A percentile compares a stretch with the other conserved stretches of the same genome.
These are phyloP conservation scores for Phytophthora brassicae DNA, from an alignment of 352 stramenopile species.

Conservation along the genomic window DNA sequence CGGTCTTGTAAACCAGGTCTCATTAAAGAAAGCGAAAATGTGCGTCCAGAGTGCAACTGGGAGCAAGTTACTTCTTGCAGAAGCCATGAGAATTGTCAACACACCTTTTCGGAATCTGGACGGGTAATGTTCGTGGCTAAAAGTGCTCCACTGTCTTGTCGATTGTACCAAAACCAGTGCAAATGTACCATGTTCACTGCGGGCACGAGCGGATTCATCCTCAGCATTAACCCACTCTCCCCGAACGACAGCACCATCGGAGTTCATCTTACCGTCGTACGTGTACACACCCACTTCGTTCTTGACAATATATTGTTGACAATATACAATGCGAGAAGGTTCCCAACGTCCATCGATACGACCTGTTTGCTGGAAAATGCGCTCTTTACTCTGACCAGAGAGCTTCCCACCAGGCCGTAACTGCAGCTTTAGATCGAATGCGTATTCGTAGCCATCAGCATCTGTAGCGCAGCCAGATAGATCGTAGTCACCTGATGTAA, in stretches of 20 bases:
- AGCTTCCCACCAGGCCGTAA: slow-evolving; percentile 41
- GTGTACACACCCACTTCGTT: slow-evolving; percentile 56
- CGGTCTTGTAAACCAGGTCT: slow-evolving; percentile 47
- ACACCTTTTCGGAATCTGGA: slow-evolving; percentile 39
- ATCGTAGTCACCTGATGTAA: slow-evolving; percentile 58
- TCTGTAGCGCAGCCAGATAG: slow-evolving; percentile 66
- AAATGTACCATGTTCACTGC: slow-evolving; percentile 61
- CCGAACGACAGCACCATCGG: slow-evolving; percentile 43
- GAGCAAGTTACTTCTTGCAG: slow-evolving; percentile 39
- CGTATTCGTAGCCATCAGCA: slow-evolving; percentile 74
- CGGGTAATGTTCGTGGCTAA: slow-evolving; percentile 51
- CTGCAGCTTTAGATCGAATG: slow-evolving; percentile 53
- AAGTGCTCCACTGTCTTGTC: slow-evolving; percentile 45
- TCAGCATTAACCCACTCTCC: slow-evolving; percentile 58
- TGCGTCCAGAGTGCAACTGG: slow-evolving; percentile 50
- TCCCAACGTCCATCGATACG: slow-evolving; percentile 47
- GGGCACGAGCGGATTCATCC: slow-evolving; percentile 20
- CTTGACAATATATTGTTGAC: slow-evolving; percentile 66
- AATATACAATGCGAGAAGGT: slow-evolving; percentile 36
- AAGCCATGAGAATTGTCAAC: slow-evolving; percentile 49
- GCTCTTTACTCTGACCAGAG: slow-evolving; percentile 46
- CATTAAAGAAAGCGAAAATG: slow-evolving; percentile 58
- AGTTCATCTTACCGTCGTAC: slow-evolving; percentile 43
- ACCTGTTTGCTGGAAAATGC: slow-evolving; percentile 56
- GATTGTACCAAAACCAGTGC: slow-evolving; percentile 48